These are phyloP conservation scores for Hymenoscyphus linearis DNA, from an alignment of 2,329 filamentous ascomycete genomes.

Conservation along the genomic window DNA sequence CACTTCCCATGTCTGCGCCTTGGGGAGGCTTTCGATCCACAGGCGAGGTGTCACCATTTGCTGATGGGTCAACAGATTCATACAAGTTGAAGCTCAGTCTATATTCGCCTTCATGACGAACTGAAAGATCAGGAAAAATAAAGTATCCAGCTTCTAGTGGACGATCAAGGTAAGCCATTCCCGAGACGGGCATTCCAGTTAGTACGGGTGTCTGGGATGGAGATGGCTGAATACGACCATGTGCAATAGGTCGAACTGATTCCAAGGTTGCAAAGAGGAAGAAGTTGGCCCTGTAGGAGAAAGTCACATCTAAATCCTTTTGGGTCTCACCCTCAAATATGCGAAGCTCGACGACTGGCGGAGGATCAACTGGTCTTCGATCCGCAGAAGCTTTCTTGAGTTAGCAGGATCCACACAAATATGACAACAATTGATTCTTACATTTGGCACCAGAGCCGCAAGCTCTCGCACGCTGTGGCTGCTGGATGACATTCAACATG, in stretches of 20 bases:
- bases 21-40: slow-evolving; percentile 31
- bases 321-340: slow-evolving; percentile 71
- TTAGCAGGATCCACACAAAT: slow-evolving; percentile 13
- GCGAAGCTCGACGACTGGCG: slow-evolving; percentile 86
- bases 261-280: slow-evolving; percentile 94
- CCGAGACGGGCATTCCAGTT: slow-evolving; percentile 90
- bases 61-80: slow-evolving; percentile 82
- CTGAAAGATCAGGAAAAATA: slow-evolving; percentile 93
- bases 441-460: slow-evolving; percentile 95
- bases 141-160: slow-evolving; percentile 82
- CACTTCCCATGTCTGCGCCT: slow-evolving; percentile 38
- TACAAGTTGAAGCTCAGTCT: slow-evolving; percentile 88
- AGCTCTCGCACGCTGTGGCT: slow-evolving; percentile 88
- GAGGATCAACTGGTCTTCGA: slow-evolving; percentile 40
- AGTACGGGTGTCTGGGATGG: slow-evolving; percentile 72
- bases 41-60: slow-evolving; percentile 61
- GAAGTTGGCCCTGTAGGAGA: slow-evolving; percentile 93
- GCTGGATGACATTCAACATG: slow-evolving; percentile 79
- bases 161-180: slow-evolving; percentile 92
- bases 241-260: slow-evolving; percentile 75
- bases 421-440: slow-evolving; percentile 41
- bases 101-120: slow-evolving; percentile 91
- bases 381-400: slow-evolving; percentile 22
- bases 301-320: slow-evolving; percentile 62
- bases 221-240: slow-evolving; percentile 67